Evolutionary conservation across 768 basidiomycete species (phyloP), one percentile per base, ranked within the genome.

Genomic region (Lactarius sp.): DNA sequence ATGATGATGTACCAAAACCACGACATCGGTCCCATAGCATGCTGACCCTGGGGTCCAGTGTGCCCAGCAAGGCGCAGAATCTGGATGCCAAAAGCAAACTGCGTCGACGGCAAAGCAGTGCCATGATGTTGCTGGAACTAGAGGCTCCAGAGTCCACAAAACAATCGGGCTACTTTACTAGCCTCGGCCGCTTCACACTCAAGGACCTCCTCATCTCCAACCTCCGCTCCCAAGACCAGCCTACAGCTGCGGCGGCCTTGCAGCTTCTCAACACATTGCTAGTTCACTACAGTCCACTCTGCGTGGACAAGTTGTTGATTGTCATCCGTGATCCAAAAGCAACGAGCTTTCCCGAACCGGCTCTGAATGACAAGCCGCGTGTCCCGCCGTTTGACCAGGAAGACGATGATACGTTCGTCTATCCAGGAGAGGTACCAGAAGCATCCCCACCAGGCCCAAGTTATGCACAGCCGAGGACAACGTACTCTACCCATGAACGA

Each of bases 81-180:
- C 31, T 72, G 14, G 78, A 80, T 66, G 80, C 75, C 57, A 75
- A 78, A 27, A 74, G 71, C 49, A 87, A 82, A 69, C 72, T 79
- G 36, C 78, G 81, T 58, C 77, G 84, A 52, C 81, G 90, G 61
- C 92, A 92, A 74, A 95, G 92, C 68, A 92, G 88, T 54, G 94
- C 93, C 1, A 92, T 96, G 90, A 77, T 83, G n/a, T 77, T 94
- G n/a, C 76, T 97, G 56, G 90, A 94, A 71, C 85, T 90, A 80
- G 87, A 92, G 71, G 86, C 86, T 2, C 88, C 90, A 1, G 84
- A 84, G 14, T 84, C 89, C 16, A 79, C 83, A 60, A 83, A 81
- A 63, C 85, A 79, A 57, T 85, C 90, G 0, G 86, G 85, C 67
- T 97, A 97, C 75, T 90, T 92, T 73, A 93, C 88, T 1, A 86